Conservation (phyloP, 805 yeast genomes). For the Wickerhamiella musiphila region DNA sequence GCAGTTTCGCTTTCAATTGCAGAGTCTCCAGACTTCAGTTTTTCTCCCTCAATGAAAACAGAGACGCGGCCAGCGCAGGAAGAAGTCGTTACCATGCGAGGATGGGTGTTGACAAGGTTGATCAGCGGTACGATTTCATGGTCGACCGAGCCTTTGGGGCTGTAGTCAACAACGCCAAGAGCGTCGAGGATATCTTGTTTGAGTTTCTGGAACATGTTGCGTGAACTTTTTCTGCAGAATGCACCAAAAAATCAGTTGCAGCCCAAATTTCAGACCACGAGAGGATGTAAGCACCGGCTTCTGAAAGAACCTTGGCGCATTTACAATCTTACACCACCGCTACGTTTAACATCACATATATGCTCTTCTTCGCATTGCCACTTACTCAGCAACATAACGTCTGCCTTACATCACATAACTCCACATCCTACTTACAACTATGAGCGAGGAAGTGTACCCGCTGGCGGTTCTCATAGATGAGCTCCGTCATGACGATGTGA, state of each 20-base stretch:
- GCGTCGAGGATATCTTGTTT: slow-evolving; percentile 13
- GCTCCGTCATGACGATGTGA: slow-evolving; percentile 87
- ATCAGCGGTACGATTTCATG: slow-evolving; percentile 56
- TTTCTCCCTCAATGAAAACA: slow-evolving; percentile 62
- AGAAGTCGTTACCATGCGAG: slow-evolving; percentile 67
- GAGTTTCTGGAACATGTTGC: slow-evolving; percentile 8
- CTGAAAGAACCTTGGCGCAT: no score
- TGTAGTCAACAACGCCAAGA: slow-evolving; percentile 23
- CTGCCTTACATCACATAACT: neutral
- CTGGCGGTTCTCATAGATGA: slow-evolving; percentile 94
- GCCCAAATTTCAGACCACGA: no score
- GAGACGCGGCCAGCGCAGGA: slow-evolving; percentile 80
- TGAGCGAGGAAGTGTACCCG: slow-evolving; percentile 57
- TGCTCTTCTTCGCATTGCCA: no score
- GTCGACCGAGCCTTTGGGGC: slow-evolving; percentile 84
- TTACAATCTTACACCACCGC: no score
- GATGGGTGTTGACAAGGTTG: slow-evolving; percentile 40
- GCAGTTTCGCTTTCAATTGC: no score
- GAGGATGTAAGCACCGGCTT: no score
- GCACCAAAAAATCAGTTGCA: neutral
- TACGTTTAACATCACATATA: no score
- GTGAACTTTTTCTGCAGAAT: neutral
- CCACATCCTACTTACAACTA: neutral
- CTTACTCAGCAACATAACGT: no score
- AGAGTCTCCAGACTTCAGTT: slow-evolving; percentile 28